phyloP scores from a whole-genome alignment of 768 basidiomycete genomes.

The Leccinum subtestaceum region DNA sequence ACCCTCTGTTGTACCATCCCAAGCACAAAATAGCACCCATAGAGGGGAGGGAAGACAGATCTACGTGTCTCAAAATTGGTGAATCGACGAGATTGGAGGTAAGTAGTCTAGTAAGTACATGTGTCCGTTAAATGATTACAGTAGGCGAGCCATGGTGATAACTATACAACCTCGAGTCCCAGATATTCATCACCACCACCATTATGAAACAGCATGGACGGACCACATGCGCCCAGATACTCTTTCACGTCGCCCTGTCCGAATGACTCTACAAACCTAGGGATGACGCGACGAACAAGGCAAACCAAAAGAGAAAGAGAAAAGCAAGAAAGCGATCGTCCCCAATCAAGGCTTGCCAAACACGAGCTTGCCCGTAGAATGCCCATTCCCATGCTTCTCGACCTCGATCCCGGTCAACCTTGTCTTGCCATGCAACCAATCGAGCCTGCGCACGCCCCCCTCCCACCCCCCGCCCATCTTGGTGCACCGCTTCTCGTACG shows the following conservation, averaged over 20 bases:
- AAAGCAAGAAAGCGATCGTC: neutral
- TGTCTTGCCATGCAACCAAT: slow-evolving; percentile 64
- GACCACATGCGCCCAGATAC: neutral
- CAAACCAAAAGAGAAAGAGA: neutral
- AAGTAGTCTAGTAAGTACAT: neutral
- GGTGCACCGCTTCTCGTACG: slow-evolving; percentile 61
- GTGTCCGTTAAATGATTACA: neutral
- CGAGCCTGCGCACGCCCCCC: slow-evolving; percentile 58
- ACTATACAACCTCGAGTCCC: neutral
- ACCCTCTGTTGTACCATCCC: no score
- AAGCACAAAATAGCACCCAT: neutral
- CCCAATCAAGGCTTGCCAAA: slow-evolving; percentile 40
- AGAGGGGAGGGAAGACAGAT: neutral
- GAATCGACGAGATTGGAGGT: neutral
- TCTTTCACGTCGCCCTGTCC: neutral
- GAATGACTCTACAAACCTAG: neutral
- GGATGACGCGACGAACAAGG: neutral
- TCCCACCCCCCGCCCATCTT: slow-evolving; percentile 69
- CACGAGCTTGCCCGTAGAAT: slow-evolving; percentile 46
- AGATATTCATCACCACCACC: neutral
- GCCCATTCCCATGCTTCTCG: slow-evolving; percentile 41
- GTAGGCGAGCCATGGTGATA: neutral
- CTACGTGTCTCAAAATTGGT: neutral
- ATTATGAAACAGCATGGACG: neutral
- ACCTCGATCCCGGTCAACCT: slow-evolving; percentile 53